These are phyloP conservation scores for Eudorina sp. DNA, from an alignment of 139 green algal genomes.

Conservation along the genomic window DNA sequence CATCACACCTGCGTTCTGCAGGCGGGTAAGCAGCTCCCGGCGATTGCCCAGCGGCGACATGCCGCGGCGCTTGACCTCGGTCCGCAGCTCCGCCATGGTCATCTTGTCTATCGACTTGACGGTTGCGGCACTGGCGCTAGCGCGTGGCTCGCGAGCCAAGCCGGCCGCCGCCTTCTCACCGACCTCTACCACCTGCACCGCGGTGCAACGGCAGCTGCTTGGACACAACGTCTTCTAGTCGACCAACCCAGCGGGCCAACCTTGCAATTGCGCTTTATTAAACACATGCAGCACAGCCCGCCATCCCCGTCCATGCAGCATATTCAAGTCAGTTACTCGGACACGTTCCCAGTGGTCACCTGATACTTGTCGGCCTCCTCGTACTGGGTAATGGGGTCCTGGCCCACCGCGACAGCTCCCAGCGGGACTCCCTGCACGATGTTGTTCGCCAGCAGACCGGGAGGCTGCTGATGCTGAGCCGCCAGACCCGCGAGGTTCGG, in stretches of 20 bases:
- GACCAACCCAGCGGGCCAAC: too few relatives aligned
- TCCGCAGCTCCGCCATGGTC: slow-evolving; percentile 41
- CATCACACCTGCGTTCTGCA: slow-evolving; percentile 19
- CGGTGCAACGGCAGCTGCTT: too few relatives aligned
- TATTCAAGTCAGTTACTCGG: too few relatives aligned
- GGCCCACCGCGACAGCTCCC: slow-evolving; percentile 17
- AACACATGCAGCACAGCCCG: too few relatives aligned
- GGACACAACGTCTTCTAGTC: too few relatives aligned
- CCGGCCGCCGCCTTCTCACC: background rate
- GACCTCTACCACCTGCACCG: background rate
- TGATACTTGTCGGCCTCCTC: slow-evolving; percentile 48
- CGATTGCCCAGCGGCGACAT: slow-evolving; percentile 28
- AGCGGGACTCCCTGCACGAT: slow-evolving; percentile 32
- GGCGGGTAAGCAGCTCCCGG: slow-evolving; percentile 27
- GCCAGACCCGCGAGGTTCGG: background rate
- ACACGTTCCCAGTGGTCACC: too few relatives aligned
- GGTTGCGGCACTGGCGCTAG: background rate
- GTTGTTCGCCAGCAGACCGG: slow-evolving; percentile 39
- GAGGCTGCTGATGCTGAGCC: slow-evolving; percentile 22
- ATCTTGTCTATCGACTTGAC: background rate
- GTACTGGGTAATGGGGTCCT: slow-evolving; percentile 19
- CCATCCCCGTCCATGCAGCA: too few relatives aligned
- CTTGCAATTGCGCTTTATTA: too few relatives aligned
- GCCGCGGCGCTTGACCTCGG: slow-evolving; percentile 41
- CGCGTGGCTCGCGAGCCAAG: background rate